Evolutionary conservation across 768 basidiomycete genomes (phyloP).

Genomic region (Crassisporium funariophilum): DNA sequence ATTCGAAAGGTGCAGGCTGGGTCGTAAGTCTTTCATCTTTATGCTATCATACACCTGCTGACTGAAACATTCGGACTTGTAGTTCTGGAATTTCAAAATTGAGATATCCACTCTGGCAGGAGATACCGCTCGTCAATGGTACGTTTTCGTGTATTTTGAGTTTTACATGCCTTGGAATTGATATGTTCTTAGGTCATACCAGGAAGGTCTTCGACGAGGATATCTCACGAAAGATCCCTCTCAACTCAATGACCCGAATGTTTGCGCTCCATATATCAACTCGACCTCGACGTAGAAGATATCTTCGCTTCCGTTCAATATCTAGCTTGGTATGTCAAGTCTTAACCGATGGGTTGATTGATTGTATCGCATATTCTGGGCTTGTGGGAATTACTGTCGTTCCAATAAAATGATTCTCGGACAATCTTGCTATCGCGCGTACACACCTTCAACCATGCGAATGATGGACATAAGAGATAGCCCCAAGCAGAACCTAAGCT

Average conservation of each 20-base stretch:
- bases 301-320: too few relatives aligned
- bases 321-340: too few relatives aligned
- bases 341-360: too few relatives aligned
- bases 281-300: not conserved
- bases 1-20: slow-evolving; percentile 65
- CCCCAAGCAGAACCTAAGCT: too few relatives aligned
- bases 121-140: slow-evolving; percentile 66
- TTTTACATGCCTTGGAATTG: not conserved
- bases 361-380: too few relatives aligned
- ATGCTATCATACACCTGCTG: not conserved
- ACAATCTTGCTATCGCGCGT: too few relatives aligned
- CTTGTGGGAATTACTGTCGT: too few relatives aligned
- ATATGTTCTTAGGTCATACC: slow-evolving; percentile 59
- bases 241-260: slow-evolving; percentile 52
- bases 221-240: slow-evolving; percentile 69
- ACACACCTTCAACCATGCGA: too few relatives aligned
- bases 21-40: slow-evolving; percentile 45
- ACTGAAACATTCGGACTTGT: not conserved
- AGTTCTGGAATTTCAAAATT: slow-evolving; percentile 75
- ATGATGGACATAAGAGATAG: too few relatives aligned
- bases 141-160: slow-evolving; percentile 15
- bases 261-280: slow-evolving; percentile 62
- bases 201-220: slow-evolving; percentile 57
- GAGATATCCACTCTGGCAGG: slow-evolving; percentile 57
- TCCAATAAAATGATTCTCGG: too few relatives aligned